A percentile compares a stretch with the other conserved stretches of the same genome.
Conservation (phyloP, 148 eudicot genomes). For the Vaccinium vitisidaea region DNA sequence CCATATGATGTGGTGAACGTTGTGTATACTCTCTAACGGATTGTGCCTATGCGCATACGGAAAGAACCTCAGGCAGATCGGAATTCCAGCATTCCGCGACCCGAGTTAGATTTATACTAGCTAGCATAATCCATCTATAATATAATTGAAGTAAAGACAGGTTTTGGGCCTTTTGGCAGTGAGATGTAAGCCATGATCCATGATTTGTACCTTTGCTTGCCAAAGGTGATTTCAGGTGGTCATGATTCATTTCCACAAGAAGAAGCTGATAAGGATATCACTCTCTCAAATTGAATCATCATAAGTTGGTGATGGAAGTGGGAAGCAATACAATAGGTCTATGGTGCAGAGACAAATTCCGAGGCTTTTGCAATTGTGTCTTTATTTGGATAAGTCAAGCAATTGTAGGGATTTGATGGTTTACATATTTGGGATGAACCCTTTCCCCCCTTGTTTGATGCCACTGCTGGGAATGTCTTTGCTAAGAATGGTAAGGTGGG, state of each 20-base stretch:
- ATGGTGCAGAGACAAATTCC: conserved; percentile 12
- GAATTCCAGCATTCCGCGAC: not conserved
- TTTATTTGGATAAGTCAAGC: not conserved
- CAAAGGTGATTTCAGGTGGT: not conserved
- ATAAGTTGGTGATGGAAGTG: not conserved
- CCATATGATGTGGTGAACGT: too few species aligned
- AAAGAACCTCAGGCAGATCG: too few species aligned
- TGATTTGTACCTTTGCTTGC: not conserved
- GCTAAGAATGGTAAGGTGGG: not conserved
- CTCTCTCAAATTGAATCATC: not conserved
- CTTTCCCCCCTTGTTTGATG: not conserved
- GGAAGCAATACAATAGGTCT: not conserved
- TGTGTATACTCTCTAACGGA: too few species aligned
- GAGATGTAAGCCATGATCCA: conserved; percentile 1
- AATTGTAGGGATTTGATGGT: not conserved
- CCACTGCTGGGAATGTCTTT: not conserved
- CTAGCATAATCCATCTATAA: not conserved
- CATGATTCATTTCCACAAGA: conserved; percentile 7
- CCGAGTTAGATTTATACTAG: not conserved
- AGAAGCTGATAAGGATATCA: conserved; percentile 13
- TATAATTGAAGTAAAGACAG: not conserved
- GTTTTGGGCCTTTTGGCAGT: not conserved
- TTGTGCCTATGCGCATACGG: too few species aligned
- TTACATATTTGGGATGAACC: not conserved
- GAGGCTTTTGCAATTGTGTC: not conserved